phyloP scores from a whole-genome alignment of 2,329 filamentous ascomycete species.

The Colletotrichum noveboracense region DNA sequence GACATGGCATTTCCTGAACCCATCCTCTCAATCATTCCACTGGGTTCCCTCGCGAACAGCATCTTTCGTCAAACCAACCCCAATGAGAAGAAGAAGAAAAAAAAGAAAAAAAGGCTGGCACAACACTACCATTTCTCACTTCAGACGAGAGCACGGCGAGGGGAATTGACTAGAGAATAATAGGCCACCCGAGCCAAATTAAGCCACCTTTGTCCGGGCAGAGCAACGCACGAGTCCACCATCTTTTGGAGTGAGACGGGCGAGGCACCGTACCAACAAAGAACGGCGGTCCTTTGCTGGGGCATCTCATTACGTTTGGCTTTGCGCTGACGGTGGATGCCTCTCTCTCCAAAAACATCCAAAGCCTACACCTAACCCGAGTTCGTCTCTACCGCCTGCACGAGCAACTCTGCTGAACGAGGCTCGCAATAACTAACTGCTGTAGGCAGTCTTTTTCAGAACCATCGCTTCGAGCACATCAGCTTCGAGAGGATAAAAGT shows the following conservation, averaged over 20 bases:
- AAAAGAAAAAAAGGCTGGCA: neutral
- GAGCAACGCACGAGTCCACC: constrained; percentile 14
- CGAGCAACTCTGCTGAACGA: neutral
- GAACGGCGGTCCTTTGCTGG: constrained; percentile 3
- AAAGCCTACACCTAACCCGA: neutral
- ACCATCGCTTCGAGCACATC: neutral
- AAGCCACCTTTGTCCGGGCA: constrained; percentile 10
- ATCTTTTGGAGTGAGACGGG: neutral
- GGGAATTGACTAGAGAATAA: neutral
- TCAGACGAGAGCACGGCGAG: neutral
- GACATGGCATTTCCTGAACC: neutral
- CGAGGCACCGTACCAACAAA: constrained; percentile 15
- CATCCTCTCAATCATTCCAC: constrained; percentile 15
- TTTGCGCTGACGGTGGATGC: neutral
- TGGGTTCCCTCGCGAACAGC: constrained; percentile 6
- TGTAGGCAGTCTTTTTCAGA: neutral
- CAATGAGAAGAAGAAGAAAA: neutral
- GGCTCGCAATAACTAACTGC: neutral
- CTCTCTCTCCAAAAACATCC: neutral
- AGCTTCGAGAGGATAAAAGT: neutral
- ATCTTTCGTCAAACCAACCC: neutral
- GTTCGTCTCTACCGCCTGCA: neutral
- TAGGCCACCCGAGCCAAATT: neutral
- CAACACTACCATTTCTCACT: neutral
- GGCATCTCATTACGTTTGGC: neutral